Percentiles rank a stretch among this genome's conserved stretches.
These are phyloP conservation scores for Cornus kousa DNA, from an alignment of 148 eudicot genomes.

Conservation along the genomic window DNA sequence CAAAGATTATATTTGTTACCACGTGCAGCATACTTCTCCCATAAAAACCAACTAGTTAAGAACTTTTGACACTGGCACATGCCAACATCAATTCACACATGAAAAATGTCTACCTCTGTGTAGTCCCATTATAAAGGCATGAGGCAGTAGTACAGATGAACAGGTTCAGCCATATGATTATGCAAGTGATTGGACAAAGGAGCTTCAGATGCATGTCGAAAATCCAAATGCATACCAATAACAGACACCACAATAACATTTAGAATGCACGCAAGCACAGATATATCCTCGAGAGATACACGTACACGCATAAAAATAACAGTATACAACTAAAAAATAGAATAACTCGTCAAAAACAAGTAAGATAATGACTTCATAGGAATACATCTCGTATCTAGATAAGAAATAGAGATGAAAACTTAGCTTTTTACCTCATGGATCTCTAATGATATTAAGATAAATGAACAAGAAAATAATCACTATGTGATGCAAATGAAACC, in stretches of 20 bases:
- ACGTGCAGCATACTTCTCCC: neutral
- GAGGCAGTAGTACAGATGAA: neutral
- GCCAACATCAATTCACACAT: neutral
- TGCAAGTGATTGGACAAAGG: too few relatives aligned
- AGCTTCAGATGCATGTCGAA: constrained; percentile 3
- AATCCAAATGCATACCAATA: neutral
- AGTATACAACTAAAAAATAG: neutral
- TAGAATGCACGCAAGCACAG: neutral
- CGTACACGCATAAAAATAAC: neutral
- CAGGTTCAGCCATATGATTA: too few relatives aligned
- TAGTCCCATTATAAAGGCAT: neutral
- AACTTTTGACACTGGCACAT: neutral
- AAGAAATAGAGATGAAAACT: neutral
- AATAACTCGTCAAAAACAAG: neutral
- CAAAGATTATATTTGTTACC: neutral
- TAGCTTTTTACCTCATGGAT: neutral
- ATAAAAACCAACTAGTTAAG: neutral
- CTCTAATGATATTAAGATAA: neutral
- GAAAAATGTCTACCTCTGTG: constrained; percentile 1
- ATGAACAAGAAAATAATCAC: neutral
- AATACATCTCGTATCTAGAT: neutral
- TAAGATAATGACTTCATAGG: neutral
- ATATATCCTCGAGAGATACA: neutral
- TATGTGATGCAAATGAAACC: neutral
- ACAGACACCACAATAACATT: neutral